phyloP scores from a whole-genome alignment of 2,329 filamentous ascomycete genomes.

The Emericellopsis atlantica region DNA sequence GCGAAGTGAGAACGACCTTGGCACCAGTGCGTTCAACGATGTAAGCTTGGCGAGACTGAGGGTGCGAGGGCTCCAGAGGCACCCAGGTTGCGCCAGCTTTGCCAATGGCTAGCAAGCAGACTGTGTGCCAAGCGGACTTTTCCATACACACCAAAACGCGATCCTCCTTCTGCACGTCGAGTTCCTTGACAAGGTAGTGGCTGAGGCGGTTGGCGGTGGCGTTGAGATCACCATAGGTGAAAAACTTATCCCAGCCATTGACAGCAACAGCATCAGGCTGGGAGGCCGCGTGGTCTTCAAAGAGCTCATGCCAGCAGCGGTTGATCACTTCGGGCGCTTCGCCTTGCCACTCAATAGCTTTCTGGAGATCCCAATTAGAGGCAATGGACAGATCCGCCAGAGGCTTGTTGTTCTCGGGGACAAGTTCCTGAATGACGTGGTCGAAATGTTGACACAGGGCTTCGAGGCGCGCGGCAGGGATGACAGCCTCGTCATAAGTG shows the following conservation, averaged over 20 bases:
- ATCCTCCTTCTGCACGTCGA: conserved; percentile 8
- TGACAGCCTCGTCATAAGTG: conserved; percentile 3
- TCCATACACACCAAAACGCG: conserved; percentile 1
- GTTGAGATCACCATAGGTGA: conserved; percentile 2
- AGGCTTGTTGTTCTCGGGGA: conserved; percentile 1
- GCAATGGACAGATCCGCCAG: background rate
- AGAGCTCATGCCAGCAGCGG: background rate
- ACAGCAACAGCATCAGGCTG: conserved; percentile 21
- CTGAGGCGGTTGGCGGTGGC: background rate
- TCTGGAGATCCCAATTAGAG: conserved; percentile 1
- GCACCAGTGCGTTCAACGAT: background rate
- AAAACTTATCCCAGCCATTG: conserved; percentile 26
- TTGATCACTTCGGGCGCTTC: background rate
- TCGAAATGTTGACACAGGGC: conserved; percentile 6
- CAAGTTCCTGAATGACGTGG: conserved; percentile 5
- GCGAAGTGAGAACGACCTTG: conserved; percentile 2
- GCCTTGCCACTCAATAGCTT: background rate
- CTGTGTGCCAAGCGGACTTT: conserved; percentile 3
- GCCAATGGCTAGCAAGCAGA: conserved; percentile 2
- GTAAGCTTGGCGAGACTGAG: background rate
- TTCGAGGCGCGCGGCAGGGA: conserved; percentile 3
- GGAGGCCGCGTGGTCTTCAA: background rate
- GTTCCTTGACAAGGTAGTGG: conserved; percentile 3
- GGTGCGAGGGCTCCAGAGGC: conserved; percentile 4
- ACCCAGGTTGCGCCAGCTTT: conserved; percentile 5